Percentiles rank a stretch among this genome's conserved stretches.
phyloP scores from a whole-genome alignment of 495 filamentous ascomycete genomes.

The Parathielavia appendiculata region DNA sequence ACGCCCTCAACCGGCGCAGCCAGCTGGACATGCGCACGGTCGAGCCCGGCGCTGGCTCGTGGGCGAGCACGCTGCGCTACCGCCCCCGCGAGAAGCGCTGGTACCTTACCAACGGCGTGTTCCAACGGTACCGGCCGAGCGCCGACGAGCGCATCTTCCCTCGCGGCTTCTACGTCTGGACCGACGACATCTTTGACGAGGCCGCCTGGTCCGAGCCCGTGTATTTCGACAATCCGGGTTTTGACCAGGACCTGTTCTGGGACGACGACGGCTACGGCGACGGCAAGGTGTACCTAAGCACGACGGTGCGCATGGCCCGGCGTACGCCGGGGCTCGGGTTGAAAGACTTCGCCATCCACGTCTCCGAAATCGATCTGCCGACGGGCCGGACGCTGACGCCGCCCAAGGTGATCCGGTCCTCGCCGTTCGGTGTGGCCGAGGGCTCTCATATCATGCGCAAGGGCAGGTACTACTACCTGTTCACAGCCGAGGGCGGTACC shows the following conservation, averaged over 20 bases:
- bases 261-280: background rate
- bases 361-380: background rate
- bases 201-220: background rate
- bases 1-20: background rate
- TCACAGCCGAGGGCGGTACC: background rate
- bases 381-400: background rate
- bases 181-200: constrained; percentile 1
- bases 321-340: background rate
- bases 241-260: background rate
- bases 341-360: background rate
- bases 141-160: background rate
- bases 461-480: background rate
- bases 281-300: background rate
- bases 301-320: background rate
- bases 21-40: background rate
- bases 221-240: background rate
- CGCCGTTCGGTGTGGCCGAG: background rate
- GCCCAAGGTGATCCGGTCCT: background rate
- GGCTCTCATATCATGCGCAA: background rate
- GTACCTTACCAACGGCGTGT: background rate
- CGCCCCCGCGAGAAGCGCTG: background rate
- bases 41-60: background rate
- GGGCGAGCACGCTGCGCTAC: background rate
- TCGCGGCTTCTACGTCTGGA: background rate
- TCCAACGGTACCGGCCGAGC: background rate